phyloP scores from a whole-genome alignment of 1,284 basidiomycete species.

The Volvariella volvacea region DNA sequence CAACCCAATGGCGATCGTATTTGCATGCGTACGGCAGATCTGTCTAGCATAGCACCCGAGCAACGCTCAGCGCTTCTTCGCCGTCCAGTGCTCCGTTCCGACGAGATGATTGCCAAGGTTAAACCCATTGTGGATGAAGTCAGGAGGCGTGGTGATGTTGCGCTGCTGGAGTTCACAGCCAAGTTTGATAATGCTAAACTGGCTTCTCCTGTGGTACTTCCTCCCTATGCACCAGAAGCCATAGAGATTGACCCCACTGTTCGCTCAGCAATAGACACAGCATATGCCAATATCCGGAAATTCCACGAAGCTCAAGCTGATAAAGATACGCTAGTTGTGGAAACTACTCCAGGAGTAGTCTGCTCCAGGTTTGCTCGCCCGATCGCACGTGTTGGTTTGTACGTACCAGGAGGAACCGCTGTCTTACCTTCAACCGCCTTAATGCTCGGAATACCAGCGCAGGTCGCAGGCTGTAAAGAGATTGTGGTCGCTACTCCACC shows the following conservation, averaged over 20 bases:
- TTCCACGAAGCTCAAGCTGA: slow-evolving; percentile 87
- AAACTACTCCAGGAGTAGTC: slow-evolving; percentile 97
- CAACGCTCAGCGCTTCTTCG: slow-evolving; percentile 72
- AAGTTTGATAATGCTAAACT: slow-evolving; percentile 87
- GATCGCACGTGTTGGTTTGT: slow-evolving; percentile 92
- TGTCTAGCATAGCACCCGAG: slow-evolving; percentile 45
- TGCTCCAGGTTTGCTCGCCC: slow-evolving; percentile 92
- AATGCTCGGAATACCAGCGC: slow-evolving; percentile 97
- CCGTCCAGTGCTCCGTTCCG: slow-evolving; percentile 88
- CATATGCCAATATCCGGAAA: slow-evolving; percentile 87
- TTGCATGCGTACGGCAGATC: slow-evolving; percentile 69
- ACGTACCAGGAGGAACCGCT: slow-evolving; percentile 97
- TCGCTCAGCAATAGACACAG: slow-evolving; percentile 82
- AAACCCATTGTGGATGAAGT: slow-evolving; percentile 93
- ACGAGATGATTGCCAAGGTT: slow-evolving; percentile 93
- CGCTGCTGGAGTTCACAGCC: slow-evolving; percentile 84
- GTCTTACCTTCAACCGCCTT: slow-evolving; percentile 95
- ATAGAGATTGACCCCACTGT: slow-evolving; percentile 62
- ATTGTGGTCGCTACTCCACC: slow-evolving; percentile 96
- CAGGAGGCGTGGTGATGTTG: slow-evolving; percentile 78
- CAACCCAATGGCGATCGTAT: slow-evolving; percentile 41
- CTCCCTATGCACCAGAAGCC: slow-evolving; percentile 57
- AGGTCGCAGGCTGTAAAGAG: slow-evolving; percentile 92
- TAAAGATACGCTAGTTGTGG: slow-evolving; percentile 70
- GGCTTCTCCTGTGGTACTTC: slow-evolving; percentile 53